phyloP scores from a whole-genome alignment of 768 basidiomycete genomes.

The Cyathus striatus region DNA sequence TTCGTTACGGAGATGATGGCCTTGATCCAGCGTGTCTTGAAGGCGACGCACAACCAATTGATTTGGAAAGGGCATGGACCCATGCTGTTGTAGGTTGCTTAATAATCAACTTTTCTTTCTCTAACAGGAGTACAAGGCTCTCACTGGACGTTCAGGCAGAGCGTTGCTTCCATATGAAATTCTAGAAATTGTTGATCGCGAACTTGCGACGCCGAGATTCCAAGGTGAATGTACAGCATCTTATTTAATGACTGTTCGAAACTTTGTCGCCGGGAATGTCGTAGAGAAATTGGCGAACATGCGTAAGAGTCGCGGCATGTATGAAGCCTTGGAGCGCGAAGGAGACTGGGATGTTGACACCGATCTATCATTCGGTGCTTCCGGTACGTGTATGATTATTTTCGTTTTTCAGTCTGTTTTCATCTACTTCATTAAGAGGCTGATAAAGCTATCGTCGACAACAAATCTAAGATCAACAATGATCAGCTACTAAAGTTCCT shows the following conservation, averaged over 20 bases:
- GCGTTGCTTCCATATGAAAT: constrained; percentile 87
- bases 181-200: constrained; percentile 60
- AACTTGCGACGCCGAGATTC: constrained; percentile 55
- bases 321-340: constrained; percentile 68
- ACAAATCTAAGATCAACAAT: constrained; percentile 85
- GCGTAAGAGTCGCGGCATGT: constrained; percentile 75
- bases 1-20: constrained; percentile 94
- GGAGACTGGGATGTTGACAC: constrained; percentile 76
- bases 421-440: constrained; percentile 35
- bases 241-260: constrained; percentile 63
- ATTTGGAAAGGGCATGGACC: constrained; percentile 81
- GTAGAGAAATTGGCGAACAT: constrained; percentile 60
- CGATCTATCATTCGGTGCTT: constrained; percentile 72
- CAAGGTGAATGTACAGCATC: constrained; percentile 65
- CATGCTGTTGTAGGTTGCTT: constrained; percentile 60
- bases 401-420: constrained; percentile 3
- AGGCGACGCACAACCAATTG: constrained; percentile 91
- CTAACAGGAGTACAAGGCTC: constrained; percentile 41
- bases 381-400: constrained; percentile 38
- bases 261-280: constrained; percentile 67
- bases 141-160: constrained; percentile 51
- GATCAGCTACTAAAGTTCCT: constrained; percentile 76
- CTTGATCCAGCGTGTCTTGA: constrained; percentile 95
- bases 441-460: constrained; percentile 76
- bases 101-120: not conserved